phyloP scores from a whole-genome alignment of 2,329 filamentous ascomycete species.

The Zymoseptoria passerinii region DNA sequence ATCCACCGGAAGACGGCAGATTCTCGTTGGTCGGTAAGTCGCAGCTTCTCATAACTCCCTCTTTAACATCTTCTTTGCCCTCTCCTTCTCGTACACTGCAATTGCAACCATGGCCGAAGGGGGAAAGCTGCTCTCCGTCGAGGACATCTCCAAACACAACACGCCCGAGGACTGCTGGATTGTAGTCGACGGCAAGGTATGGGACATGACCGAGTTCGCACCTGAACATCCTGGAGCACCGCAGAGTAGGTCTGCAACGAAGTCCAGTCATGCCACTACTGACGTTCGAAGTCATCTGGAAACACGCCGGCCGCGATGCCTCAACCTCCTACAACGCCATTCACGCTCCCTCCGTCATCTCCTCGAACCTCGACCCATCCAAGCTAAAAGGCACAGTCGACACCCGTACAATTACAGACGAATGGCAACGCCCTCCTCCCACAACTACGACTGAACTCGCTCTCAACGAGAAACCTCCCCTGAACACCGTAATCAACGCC shows the following conservation, averaged over 20 bases:
- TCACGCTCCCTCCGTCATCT: conserved; percentile 40
- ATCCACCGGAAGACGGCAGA: not conserved
- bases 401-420: conserved; percentile 18
- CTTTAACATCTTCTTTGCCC: not conserved
- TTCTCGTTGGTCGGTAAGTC: not conserved
- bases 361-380: conserved; percentile 35
- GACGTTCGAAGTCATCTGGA: conserved; percentile 35
- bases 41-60: not conserved
- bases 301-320: conserved; percentile 48
- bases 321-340: conserved; percentile 46
- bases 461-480: conserved; percentile 35
- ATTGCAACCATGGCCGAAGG: conserved; percentile 7
- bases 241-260: conserved; percentile 32
- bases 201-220: conserved; percentile 60
- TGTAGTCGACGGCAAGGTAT: conserved; percentile 58
- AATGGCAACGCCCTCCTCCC: conserved; percentile 27
- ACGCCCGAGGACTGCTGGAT: conserved; percentile 47
- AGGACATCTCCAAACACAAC: conserved; percentile 27
- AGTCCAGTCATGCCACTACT: conserved; percentile 4
- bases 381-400: conserved; percentile 33
- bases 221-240: conserved; percentile 53
- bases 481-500: conserved; percentile 40
- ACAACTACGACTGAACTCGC: conserved; percentile 24
- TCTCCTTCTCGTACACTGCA: not conserved
- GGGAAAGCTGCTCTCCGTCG: conserved; percentile 13